Conservation (phyloP, 176 grass and related monocot species). For the Aegilops speltoides region DNA sequence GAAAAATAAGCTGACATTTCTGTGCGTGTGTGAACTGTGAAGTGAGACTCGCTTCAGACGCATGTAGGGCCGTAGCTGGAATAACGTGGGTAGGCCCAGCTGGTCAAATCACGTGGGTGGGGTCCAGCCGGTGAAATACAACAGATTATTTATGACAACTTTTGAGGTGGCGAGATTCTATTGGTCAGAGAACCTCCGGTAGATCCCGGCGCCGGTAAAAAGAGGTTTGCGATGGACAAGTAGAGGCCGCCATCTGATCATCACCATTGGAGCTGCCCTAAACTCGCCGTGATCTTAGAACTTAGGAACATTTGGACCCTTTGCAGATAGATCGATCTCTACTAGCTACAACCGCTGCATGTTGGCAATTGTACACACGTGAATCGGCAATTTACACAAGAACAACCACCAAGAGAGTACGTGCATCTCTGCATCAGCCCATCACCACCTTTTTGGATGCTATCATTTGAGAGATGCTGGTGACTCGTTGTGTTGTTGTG, state of each 20-base stretch:
- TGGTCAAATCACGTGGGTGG: too few species aligned
- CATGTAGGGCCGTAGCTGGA: too few species aligned
- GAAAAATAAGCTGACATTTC: too few species aligned
- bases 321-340: neutral
- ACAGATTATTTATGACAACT: too few species aligned
- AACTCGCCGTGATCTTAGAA: neutral
- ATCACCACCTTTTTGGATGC: neutral
- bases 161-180: too few species aligned
- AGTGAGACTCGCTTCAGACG: too few species aligned
- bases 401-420: neutral
- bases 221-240: neutral
- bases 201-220: too few species aligned
- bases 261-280: too few species aligned
- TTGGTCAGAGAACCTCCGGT: too few species aligned
- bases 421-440: neutral
- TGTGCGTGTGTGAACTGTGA: too few species aligned
- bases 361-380: neutral
- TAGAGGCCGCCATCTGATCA: neutral
- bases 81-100: too few species aligned
- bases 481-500: neutral
- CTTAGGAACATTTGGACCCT: neutral
- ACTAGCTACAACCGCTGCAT: constrained; percentile 4
- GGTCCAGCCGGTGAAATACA: too few species aligned
- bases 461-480: neutral
- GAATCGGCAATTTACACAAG: neutral